Base-by-base conservation (phyloP, 2,329 filamentous ascomycete species). In the Pseudocercospora vitis region DNA sequence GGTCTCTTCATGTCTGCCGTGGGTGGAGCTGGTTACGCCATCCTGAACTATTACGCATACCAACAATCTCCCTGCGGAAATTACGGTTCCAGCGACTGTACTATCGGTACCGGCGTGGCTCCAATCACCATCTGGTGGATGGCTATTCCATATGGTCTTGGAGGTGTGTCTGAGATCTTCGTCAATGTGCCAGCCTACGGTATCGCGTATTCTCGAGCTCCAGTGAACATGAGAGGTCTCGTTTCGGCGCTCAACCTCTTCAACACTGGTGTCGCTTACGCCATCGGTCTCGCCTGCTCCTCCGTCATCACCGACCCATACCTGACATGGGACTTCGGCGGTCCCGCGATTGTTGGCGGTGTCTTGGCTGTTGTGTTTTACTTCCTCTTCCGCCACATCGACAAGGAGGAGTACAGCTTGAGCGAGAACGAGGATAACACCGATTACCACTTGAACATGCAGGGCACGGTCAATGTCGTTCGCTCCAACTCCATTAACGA, bases 1-100 rank as follows among this genome's bases (percentile, higher is more conserved):
- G 78, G 79, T 33, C 73, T 81, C 53, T 63, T 69, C 37, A 63
- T 83, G 60, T 79, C 79, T 2, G 72, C 74, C 1, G 50, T 81
- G 12, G 74, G 74, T 35, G 75, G 78, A 33, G 53, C 66, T 8
- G 60, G 60, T 31, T 69, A 67, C 45, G 69, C 73, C 1, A 61
- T 77, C 18, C 64, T 78, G 1, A 75, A 78, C 56, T 71, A 70
- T 60, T 69, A 73, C 23, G 69, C 78, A n/a, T 80, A 80, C 68
- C 60, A 73, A 48, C 69, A 69, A 1, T 72, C 70, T 3, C 75
- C 76, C 0, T 78, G 76, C 60, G 74, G 74, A 9, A 67, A 71
- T 39, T 63, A 70, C 29, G 74, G 58, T 32, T 57, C 73, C 4
- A 72, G 71, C 0, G 64, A 64, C 12, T 76, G 73, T 29, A 48